Percentiles rank a stretch among this genome's conserved stretches.
Evolutionary conservation across 2,329 filamentous ascomycete species (phyloP).

Genomic region (Scedosporium apiospermum): DNA sequence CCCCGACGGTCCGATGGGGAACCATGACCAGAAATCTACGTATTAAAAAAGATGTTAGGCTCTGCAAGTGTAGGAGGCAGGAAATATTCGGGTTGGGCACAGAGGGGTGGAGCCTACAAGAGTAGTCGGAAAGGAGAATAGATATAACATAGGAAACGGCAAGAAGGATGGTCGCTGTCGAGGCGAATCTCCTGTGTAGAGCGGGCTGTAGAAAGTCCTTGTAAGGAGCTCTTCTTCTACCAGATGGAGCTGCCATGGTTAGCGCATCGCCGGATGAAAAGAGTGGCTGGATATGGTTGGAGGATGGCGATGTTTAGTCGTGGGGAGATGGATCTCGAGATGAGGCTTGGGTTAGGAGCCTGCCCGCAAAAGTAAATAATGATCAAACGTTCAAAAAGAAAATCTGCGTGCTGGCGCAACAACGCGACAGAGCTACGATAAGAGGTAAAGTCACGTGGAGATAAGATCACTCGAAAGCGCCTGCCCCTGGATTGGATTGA

Average conservation of each 20-base stretch:
- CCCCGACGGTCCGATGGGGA: constrained; percentile 68
- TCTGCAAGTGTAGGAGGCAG: background rate
- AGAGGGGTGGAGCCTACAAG: constrained; percentile 42
- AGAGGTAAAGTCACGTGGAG: constrained; percentile 7
- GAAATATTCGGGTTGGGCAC: background rate
- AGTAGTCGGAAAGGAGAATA: constrained; percentile 58
- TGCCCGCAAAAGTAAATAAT: constrained; percentile 6
- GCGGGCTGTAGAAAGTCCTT: constrained; percentile 86
- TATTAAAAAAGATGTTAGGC: constrained; percentile 1
- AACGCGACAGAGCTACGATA: constrained; percentile 5
- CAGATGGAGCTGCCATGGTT: constrained; percentile 4
- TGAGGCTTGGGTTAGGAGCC: background rate
- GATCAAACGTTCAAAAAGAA: background rate
- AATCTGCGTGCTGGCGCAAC: constrained; percentile 3
- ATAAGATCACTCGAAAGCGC: background rate
- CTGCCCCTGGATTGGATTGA: constrained; percentile 2
- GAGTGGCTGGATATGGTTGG: background rate
- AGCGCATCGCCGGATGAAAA: background rate
- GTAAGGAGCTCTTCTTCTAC: constrained; percentile 42
- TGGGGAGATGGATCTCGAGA: background rate
- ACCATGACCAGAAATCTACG: constrained; percentile 75
- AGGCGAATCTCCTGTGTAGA: constrained; percentile 77
- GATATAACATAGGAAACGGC: constrained; percentile 65
- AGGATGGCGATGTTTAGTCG: background rate
- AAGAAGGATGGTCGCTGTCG: constrained; percentile 61